These are phyloP conservation scores for Porodaedalea pini DNA, from an alignment of 1,284 basidiomycete species.

Conservation along the genomic window DNA sequence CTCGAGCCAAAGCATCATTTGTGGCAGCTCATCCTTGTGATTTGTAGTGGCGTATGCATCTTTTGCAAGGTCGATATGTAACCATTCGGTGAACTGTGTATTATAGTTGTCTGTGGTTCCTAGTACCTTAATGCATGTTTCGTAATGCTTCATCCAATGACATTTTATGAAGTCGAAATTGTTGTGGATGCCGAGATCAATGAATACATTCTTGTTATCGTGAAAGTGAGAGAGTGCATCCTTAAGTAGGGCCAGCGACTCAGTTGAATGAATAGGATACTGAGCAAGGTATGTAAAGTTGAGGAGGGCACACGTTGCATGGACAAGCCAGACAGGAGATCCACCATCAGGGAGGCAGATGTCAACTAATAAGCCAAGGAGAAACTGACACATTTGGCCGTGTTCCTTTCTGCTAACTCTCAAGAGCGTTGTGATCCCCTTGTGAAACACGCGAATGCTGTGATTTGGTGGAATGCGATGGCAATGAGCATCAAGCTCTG, in stretches of 20 bases:
- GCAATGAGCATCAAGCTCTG: conserved; percentile 26
- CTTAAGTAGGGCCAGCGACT: conserved; percentile 24
- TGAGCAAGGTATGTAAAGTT: conserved; percentile 32
- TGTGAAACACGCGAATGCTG: conserved; percentile 27
- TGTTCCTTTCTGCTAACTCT: conserved; percentile 26
- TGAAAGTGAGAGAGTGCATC: conserved; percentile 27
- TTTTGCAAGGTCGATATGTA: conserved; percentile 30
- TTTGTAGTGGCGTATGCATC: conserved; percentile 29
- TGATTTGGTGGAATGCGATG: conserved; percentile 22
- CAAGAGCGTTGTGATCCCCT: conserved; percentile 26
- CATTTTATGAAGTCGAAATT: conserved; percentile 37
- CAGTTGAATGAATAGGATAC: conserved; percentile 23
- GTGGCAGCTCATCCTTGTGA: conserved; percentile 26
- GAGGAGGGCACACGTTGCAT: conserved; percentile 23
- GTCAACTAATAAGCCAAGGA: conserved; percentile 24
- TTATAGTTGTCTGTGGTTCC: conserved; percentile 34
- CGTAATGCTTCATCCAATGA: conserved; percentile 30
- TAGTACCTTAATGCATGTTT: conserved; percentile 26
- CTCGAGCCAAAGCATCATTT: conserved; percentile 36
- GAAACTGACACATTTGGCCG: conserved; percentile 25
- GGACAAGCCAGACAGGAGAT: conserved; percentile 9
- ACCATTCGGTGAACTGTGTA: conserved; percentile 29
- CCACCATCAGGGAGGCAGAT: background rate
- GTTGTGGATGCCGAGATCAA: conserved; percentile 23
- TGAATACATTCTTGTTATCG: conserved; percentile 28